These are phyloP conservation scores for Striga asiatica DNA, from an alignment of 257 asterid species.

Conservation along the genomic window DNA sequence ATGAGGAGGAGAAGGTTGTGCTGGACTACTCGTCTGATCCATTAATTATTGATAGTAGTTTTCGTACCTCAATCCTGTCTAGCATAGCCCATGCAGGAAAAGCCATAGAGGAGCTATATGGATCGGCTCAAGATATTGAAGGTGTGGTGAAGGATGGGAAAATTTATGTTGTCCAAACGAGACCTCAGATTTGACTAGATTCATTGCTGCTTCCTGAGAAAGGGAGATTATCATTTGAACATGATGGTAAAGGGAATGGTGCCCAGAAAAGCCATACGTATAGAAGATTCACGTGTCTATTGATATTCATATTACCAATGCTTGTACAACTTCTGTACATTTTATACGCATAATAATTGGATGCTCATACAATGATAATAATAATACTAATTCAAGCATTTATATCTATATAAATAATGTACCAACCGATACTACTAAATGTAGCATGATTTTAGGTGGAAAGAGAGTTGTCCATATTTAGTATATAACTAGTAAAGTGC, in stretches of 20 bases:
- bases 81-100: constrained; percentile 79
- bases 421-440: too few species aligned
- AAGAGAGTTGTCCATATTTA: too few species aligned
- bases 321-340: background rate
- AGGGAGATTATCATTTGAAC: too few species aligned
- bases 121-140: constrained; percentile 91
- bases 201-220: too few species aligned
- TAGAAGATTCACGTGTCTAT: background rate
- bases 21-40: constrained; percentile 79
- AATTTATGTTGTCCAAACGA: constrained; percentile 89
- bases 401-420: too few species aligned
- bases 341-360: background rate
- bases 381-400: too few species aligned
- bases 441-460: too few species aligned
- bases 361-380: background rate
- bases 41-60: constrained; percentile 44
- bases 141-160: constrained; percentile 89
- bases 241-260: too few species aligned
- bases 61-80: constrained; percentile 58
- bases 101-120: constrained; percentile 75
- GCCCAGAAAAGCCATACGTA: background rate
- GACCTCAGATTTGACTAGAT: constrained; percentile 78
- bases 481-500: too few species aligned
- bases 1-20: constrained; percentile 72
- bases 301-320: background rate